phyloP scores from a whole-genome alignment of 164 flowering plant genomes.

The Macadamia integrifolia region DNA sequence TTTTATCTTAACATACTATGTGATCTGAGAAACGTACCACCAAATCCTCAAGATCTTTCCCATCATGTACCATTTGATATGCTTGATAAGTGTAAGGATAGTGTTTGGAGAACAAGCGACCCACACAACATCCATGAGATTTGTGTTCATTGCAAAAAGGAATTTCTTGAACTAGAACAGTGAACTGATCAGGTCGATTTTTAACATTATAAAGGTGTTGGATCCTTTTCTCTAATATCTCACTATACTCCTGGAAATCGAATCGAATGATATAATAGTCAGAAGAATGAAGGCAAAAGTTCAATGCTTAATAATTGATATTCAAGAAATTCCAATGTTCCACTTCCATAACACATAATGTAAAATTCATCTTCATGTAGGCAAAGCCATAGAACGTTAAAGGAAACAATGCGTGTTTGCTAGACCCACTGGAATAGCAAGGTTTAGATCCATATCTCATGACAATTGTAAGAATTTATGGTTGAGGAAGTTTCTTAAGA shows the following conservation, averaged over 20 bases:
- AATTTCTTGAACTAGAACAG: constrained; percentile 69
- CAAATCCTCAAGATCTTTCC: constrained; percentile 40
- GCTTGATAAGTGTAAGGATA: constrained; percentile 61
- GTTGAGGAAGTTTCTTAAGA: no score
- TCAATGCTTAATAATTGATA: no score
- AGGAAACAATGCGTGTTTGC: no score
- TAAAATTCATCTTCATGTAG: no score
- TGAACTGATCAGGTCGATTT: constrained; percentile 71
- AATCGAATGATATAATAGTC: no score
- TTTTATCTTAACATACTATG: background rate
- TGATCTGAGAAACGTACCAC: constrained; percentile 35
- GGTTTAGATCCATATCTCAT: no score
- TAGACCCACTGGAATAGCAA: no score
- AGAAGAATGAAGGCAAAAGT: no score
- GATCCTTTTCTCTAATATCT: constrained; percentile 48
- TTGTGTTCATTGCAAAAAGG: constrained; percentile 67
- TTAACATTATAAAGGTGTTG: constrained; percentile 41
- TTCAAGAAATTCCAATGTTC: no score
- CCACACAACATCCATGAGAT: constrained; percentile 54
- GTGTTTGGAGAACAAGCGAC: constrained; percentile 73
- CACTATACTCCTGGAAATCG: constrained; percentile 63
- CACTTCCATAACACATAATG: no score
- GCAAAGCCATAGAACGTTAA: no score
- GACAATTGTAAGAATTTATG: no score
- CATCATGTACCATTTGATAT: constrained; percentile 59